Base-by-base conservation (phyloP, 768 basidiomycete genomes). In the Pulveroboletus sp. region DNA sequence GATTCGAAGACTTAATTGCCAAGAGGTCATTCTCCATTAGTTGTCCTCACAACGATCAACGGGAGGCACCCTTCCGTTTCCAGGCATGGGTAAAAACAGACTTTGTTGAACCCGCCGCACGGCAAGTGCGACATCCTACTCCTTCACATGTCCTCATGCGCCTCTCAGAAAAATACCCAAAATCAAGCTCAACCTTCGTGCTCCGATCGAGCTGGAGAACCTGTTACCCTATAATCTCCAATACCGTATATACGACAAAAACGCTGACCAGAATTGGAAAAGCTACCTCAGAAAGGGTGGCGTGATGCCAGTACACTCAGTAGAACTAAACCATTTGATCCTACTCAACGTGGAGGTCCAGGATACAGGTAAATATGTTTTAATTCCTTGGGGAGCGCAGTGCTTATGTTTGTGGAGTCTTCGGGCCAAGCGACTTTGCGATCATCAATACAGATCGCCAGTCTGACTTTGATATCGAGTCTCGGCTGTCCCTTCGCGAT, bases 221-320 rank as follows among this genome's bases (percentile, higher is more conserved):
- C 72, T 98, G 17, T 72, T 98, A 20, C 96, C 96, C 1, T 96
- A 86, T 70, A 93, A 97, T 59, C 69, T 98, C 43, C 86, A 93
- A 59, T 99, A 96, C 71, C 81, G 93, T n/a, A 88, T 98, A 29
- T 97, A 93, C 57, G 94, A 99, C 75, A 96, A 93, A 72, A 82
- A 96, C 54, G 85, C 88, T 0, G 84, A 93, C 59, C 89, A 93
- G 60, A 94, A 95, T 61, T 97, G 93, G 85, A 83, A 82, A 55
- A 94, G 89, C 63, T 99, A 92, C 71, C 75, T 98, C 14, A 80
- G 94, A 38, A 83, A 89, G 61, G 95, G 96, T 24, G 95, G 94
- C 7, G 76, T 93, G 34, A 95, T 95, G 83, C 96, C 96, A 3
- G 86, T 98, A 16, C 96, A 98, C 63, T 93, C 92, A 3, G 90